A percentile compares a stretch with the other conserved stretches of the same genome.
Conservation (phyloP, 306 rosid species). For the Cucurbita argyrosperma region DNA sequence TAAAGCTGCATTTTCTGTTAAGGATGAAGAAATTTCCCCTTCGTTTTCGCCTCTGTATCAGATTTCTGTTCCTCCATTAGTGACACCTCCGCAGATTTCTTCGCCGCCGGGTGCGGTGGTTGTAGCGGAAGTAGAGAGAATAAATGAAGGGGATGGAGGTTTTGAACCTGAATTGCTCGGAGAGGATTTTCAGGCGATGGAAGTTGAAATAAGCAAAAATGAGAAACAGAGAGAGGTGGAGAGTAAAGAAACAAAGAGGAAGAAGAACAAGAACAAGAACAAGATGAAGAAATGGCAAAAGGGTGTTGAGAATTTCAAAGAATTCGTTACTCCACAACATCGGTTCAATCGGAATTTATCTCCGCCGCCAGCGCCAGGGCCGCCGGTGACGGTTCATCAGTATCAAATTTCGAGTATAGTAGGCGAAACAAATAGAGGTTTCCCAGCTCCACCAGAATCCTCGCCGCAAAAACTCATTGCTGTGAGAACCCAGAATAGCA, state of each 20-base stretch:
- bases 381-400: constrained; percentile 24
- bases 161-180: neutral
- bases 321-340: constrained; percentile 15
- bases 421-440: constrained; percentile 21
- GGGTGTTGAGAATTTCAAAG: constrained; percentile 38
- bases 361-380: neutral
- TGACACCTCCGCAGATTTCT: neutral
- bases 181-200: constrained; percentile 4
- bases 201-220: constrained; percentile 16
- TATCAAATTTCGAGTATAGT: constrained; percentile 31
- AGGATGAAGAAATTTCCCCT: constrained; percentile 9
- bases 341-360: neutral
- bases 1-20: constrained; percentile 19
- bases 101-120: neutral
- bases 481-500: constrained; percentile 9
- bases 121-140: neutral
- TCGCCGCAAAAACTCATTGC: neutral
- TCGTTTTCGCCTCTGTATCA: neutral
- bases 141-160: neutral
- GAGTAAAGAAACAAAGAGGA: constrained; percentile 38
- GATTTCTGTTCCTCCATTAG: neutral
- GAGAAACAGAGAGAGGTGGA: constrained; percentile 32
- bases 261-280: constrained; percentile 46
- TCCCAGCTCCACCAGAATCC: neutral
- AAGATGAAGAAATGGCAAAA: constrained; percentile 46